Conservation (phyloP, 2,329 filamentous ascomycete species). For the Aspergillus ruber region DNA sequence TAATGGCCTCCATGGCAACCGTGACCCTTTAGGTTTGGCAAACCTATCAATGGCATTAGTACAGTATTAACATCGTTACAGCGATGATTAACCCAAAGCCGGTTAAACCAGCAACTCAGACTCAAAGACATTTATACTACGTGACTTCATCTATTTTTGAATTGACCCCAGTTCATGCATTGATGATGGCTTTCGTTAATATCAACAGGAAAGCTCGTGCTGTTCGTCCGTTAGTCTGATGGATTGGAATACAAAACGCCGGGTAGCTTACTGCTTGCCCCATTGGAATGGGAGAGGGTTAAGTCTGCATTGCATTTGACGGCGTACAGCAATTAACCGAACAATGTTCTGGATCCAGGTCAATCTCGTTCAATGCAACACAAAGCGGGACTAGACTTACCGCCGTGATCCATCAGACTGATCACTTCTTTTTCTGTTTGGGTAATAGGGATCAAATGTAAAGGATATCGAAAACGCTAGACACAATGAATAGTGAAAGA, state of each 20-base stretch:
- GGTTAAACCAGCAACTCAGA: not conserved
- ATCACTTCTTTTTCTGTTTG: not conserved
- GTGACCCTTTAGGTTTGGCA: too few relatives aligned
- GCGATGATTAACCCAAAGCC: not conserved
- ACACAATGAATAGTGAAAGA: not conserved
- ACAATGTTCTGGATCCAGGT: not conserved
- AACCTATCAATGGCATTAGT: too few relatives aligned
- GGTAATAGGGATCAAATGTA: not conserved
- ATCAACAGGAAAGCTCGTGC: not conserved
- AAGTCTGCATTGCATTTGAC: not conserved
- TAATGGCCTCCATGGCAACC: too few relatives aligned
- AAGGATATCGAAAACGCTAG: not conserved
- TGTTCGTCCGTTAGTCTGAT: not conserved
- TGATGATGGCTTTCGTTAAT: not conserved
- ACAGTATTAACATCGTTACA: too few relatives aligned
- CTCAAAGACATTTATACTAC: not conserved
- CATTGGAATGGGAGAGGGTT: not conserved
- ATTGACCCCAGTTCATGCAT: not conserved
- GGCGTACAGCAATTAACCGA: not conserved
- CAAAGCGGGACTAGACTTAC: not conserved
- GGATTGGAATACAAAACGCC: not conserved
- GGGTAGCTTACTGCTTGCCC: not conserved
- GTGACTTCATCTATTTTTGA: not conserved
- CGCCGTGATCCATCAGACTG: not conserved
- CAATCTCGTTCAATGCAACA: not conserved